Evolutionary conservation across 2,329 filamentous ascomycete genomes (phyloP).

Genomic region (Cladosporium velox): DNA sequence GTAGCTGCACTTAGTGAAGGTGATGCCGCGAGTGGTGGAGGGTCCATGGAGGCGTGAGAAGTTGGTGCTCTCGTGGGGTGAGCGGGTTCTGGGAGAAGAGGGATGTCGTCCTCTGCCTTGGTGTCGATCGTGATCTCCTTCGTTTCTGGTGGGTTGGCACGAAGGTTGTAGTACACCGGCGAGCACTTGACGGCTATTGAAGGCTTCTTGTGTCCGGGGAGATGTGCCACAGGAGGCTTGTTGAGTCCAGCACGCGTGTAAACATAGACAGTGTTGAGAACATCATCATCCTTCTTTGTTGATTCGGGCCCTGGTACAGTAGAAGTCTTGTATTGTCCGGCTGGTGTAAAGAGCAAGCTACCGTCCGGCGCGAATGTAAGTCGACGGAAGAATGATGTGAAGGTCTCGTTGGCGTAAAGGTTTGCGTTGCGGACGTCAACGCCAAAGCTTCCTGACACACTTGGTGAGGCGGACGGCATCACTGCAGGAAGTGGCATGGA

Average conservation of each 20-base stretch:
- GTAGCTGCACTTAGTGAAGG: slow-evolving; percentile 55
- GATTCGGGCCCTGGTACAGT: slow-evolving; percentile 48
- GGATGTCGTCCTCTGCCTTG: slow-evolving; percentile 79
- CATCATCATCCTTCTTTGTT: slow-evolving; percentile 72
- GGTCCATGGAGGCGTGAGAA: slow-evolving; percentile 74
- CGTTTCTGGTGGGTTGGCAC: slow-evolving; percentile 66
- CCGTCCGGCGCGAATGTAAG: slow-evolving; percentile 95
- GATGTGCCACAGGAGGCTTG: slow-evolving; percentile 90
- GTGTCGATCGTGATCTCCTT: slow-evolving; percentile 95
- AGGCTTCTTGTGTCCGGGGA: slow-evolving; percentile 97
- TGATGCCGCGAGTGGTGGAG: slow-evolving; percentile 64
- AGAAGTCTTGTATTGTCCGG: slow-evolving; percentile 89
- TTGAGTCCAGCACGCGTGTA: slow-evolving; percentile 96
- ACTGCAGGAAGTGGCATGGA: slow-evolving; percentile 92
- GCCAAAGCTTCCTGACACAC: slow-evolving; percentile 63
- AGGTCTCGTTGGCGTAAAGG: slow-evolving; percentile 93
- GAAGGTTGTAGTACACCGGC: slow-evolving; percentile 80
- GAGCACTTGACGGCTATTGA: slow-evolving; percentile 96
- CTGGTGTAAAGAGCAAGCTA: slow-evolving; percentile 88
- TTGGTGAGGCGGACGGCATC: slow-evolving; percentile 90
- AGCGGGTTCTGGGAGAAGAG: slow-evolving; percentile 79
- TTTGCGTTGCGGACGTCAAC: slow-evolving; percentile 75
- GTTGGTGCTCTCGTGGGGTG: slow-evolving; percentile 57
- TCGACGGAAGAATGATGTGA: slow-evolving; percentile 94
- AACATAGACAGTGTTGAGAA: slow-evolving; percentile 97